Percentiles rank a stretch among this genome's conserved stretches.
phyloP scores from a whole-genome alignment of 805 yeast genomes.

The Brettanomyces naardenensis region DNA sequence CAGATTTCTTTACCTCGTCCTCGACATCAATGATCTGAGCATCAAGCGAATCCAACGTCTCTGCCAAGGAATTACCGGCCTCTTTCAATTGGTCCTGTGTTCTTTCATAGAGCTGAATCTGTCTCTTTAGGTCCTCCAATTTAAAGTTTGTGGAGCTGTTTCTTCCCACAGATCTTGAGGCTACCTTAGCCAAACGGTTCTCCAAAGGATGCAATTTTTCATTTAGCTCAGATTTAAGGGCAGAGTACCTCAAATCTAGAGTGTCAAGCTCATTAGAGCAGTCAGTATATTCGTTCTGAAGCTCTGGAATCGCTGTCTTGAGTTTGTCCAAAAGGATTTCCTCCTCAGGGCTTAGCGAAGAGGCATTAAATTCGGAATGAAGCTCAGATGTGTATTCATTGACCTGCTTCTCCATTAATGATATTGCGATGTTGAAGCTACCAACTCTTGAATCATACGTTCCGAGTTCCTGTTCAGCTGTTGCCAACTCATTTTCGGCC shows the following conservation, averaged over 20 bases:
- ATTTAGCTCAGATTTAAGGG: conserved; percentile 46
- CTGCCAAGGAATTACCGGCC: conserved; percentile 32
- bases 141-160: conserved; percentile 7
- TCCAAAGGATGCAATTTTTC: conserved; percentile 49
- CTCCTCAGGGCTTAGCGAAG: conserved; percentile 42
- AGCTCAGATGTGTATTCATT: conserved; percentile 42
- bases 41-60: conserved; percentile 18
- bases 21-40: conserved; percentile 26
- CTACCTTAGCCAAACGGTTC: conserved; percentile 26
- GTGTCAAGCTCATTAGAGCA: conserved; percentile 32
- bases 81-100: conserved; percentile 16
- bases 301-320: conserved; percentile 26
- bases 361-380: conserved; percentile 42
- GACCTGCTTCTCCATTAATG: conserved; percentile 30
- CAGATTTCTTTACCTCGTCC: conserved; percentile 39
- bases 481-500: conserved; percentile 31
- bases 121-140: conserved; percentile 12
- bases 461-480: conserved; percentile 35
- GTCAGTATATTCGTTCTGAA: conserved; percentile 34
- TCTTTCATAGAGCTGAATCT: conserved; percentile 22
- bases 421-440: conserved; percentile 27
- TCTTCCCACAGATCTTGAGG: conserved; percentile 1
- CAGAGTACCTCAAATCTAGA: conserved; percentile 39
- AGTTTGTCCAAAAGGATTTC: conserved; percentile 29
- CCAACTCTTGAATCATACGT: conserved; percentile 29